These are phyloP conservation scores for Mytilinidion resinicola DNA, from an alignment of 495 filamentous ascomycete genomes.

Conservation along the genomic window DNA sequence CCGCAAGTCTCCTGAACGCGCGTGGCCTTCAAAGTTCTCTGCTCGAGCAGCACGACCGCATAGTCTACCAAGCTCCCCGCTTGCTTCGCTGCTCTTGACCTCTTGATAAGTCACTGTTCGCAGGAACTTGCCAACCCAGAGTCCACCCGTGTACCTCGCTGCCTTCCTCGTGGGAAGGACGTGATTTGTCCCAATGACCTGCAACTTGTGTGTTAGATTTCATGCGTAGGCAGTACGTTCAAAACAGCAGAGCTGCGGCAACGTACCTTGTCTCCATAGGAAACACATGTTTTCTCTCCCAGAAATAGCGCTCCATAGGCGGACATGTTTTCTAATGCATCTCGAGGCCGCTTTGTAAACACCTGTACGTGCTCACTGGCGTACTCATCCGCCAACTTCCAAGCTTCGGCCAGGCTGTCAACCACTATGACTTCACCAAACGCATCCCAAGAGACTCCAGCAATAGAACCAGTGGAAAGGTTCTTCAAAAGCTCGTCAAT, in stretches of 20 bases:
- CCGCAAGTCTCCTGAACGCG: slow-evolving; percentile 44
- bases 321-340: slow-evolving; percentile 47
- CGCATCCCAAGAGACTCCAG: slow-evolving; percentile 41
- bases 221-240: background rate
- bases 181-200: slow-evolving; percentile 48
- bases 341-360: slow-evolving; percentile 42
- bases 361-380: slow-evolving; percentile 52
- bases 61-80: slow-evolving; percentile 45
- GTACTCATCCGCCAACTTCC: slow-evolving; percentile 46
- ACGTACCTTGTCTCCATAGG: slow-evolving; percentile 44
- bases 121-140: slow-evolving; percentile 51
- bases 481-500: slow-evolving; percentile 40
- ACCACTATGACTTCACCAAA: slow-evolving; percentile 47
- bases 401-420: slow-evolving; percentile 42
- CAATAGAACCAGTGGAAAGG: slow-evolving; percentile 42
- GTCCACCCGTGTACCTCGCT: slow-evolving; percentile 33
- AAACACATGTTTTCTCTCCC: slow-evolving; percentile 43
- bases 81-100: slow-evolving; percentile 40
- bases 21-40: slow-evolving; percentile 51
- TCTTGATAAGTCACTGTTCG: slow-evolving; percentile 51
- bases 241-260: background rate
- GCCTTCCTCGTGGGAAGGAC: slow-evolving; percentile 47
- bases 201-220: background rate
- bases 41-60: slow-evolving; percentile 47
- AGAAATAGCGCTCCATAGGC: slow-evolving; percentile 49